These are phyloP conservation scores for Sporobolus alterniflorus DNA, from an alignment of 202 grass and related monocot species.

Conservation along the genomic window DNA sequence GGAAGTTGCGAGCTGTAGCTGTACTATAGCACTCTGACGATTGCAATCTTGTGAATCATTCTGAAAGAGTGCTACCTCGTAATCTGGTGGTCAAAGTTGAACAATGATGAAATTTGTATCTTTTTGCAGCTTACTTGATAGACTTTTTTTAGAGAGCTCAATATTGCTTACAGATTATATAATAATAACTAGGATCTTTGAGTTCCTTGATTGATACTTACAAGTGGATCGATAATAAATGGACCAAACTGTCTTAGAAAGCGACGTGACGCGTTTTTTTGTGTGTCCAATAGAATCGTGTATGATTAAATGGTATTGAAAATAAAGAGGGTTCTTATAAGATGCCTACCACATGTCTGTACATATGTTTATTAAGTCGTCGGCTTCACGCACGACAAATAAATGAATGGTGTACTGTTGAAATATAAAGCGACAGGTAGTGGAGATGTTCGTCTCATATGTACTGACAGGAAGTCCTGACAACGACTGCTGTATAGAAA, in stretches of 20 bases:
- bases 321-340: background rate
- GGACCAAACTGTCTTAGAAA: background rate
- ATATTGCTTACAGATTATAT: background rate
- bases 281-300: background rate
- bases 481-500: conserved; percentile 5
- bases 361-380: background rate
- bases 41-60: conserved; percentile 17
- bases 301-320: background rate
- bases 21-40: conserved; percentile 8
- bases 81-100: conserved; percentile 1
- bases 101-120: background rate
- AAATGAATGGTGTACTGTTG: background rate
- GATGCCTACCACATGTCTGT: background rate
- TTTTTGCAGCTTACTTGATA: background rate
- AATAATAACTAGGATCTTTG: background rate
- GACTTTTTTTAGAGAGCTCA: background rate
- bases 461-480: conserved; percentile 26
- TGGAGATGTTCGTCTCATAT: conserved; percentile 24
- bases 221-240: background rate
- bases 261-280: background rate
- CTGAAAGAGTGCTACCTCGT: background rate
- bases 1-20: background rate
- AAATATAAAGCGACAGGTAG: conserved; percentile 5
- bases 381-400: background rate
- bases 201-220: background rate